phyloP scores from a whole-genome alignment of 2,329 filamentous ascomycete genomes.

The Arachnomyces sp. region DNA sequence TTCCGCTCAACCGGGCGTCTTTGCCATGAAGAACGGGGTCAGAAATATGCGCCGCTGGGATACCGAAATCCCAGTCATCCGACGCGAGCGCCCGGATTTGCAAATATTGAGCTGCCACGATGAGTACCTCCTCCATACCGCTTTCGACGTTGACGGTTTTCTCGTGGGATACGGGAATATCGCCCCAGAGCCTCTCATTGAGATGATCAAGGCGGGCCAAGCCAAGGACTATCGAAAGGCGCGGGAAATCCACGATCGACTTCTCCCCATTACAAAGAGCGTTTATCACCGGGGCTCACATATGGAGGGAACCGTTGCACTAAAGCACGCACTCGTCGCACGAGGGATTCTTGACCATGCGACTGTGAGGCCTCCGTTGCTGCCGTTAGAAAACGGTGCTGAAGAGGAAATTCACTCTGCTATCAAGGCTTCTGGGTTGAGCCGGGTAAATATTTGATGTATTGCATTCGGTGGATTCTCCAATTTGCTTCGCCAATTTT shows the following conservation, averaged over 20 bases:
- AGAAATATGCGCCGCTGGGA: slow-evolving; percentile 52
- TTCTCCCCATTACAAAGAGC: slow-evolving; percentile 45
- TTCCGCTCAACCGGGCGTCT: slow-evolving; percentile 44
- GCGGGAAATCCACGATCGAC: slow-evolving; percentile 42
- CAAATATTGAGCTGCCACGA: slow-evolving; percentile 47
- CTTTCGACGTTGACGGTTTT: slow-evolving; percentile 47
- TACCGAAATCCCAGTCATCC: slow-evolving; percentile 47
- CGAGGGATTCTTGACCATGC: slow-evolving; percentile 43
- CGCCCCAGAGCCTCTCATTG: slow-evolving; percentile 42
- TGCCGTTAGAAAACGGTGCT: slow-evolving; percentile 22
- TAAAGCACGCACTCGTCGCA: slow-evolving; percentile 46
- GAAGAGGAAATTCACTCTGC: slow-evolving; percentile 15
- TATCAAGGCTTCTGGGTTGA: slow-evolving; percentile 5
- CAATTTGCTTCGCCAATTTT: too few relatives aligned
- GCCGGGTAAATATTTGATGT: too few relatives aligned
- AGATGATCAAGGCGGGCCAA: slow-evolving; percentile 45
- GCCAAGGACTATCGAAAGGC: slow-evolving; percentile 42
- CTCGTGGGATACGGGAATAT: slow-evolving; percentile 49
- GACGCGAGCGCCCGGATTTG: slow-evolving; percentile 40
- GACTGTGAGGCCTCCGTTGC: slow-evolving; percentile 42
- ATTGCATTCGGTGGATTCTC: too few relatives aligned
- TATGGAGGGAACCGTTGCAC: slow-evolving; percentile 47
- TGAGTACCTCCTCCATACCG: slow-evolving; percentile 46
- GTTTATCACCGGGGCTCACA: slow-evolving; percentile 49
- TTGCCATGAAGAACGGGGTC: slow-evolving; percentile 51